Evolutionary conservation across 2,329 filamentous ascomycete genomes (phyloP).

Genomic region (Aspergillus eucalypticola): DNA sequence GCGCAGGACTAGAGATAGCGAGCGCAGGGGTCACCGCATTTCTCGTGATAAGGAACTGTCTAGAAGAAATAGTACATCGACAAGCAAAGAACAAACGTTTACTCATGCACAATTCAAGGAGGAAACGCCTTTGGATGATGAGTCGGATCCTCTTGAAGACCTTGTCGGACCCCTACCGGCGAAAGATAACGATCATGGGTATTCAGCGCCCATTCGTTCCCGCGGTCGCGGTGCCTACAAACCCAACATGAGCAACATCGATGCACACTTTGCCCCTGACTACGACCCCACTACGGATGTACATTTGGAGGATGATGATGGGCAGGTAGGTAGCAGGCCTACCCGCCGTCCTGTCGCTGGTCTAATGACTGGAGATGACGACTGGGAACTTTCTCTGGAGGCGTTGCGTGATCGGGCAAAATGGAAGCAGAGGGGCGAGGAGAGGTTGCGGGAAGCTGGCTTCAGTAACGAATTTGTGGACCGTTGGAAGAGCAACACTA

Average conservation of each 20-base stretch:
- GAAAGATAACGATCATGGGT: conserved; percentile 38
- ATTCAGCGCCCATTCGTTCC: conserved; percentile 47
- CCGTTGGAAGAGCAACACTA: conserved; percentile 66
- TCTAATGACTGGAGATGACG: conserved; percentile 56
- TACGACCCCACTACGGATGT: conserved; percentile 57
- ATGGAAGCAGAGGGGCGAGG: conserved; percentile 73
- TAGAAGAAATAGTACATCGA: neutral
- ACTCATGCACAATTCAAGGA: neutral
- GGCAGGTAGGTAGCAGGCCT: conserved; percentile 58
- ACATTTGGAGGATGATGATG: conserved; percentile 50
- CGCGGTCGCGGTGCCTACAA: conserved; percentile 70
- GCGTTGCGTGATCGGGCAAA: conserved; percentile 75
- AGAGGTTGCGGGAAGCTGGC: conserved; percentile 73
- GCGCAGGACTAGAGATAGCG: conserved; percentile 18
- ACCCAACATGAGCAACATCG: conserved; percentile 66
- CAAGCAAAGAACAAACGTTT: conserved; percentile 2
- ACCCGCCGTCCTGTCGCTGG: conserved; percentile 42
- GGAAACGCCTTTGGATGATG: conserved; percentile 24
- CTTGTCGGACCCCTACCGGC: conserved; percentile 72
- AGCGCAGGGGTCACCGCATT: conserved; percentile 3
- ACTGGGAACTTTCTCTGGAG: conserved; percentile 81
- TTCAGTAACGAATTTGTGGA: conserved; percentile 74
- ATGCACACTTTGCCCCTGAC: conserved; percentile 71
- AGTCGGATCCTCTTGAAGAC: conserved; percentile 72
- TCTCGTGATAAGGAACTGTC: conserved; percentile 11